Percentiles rank a stretch among this genome's conserved stretches.
These are phyloP conservation scores for Sphagnum fallax DNA, from an alignment of 228 moss, liverwort and hornwort genomes.

Conservation along the genomic window DNA sequence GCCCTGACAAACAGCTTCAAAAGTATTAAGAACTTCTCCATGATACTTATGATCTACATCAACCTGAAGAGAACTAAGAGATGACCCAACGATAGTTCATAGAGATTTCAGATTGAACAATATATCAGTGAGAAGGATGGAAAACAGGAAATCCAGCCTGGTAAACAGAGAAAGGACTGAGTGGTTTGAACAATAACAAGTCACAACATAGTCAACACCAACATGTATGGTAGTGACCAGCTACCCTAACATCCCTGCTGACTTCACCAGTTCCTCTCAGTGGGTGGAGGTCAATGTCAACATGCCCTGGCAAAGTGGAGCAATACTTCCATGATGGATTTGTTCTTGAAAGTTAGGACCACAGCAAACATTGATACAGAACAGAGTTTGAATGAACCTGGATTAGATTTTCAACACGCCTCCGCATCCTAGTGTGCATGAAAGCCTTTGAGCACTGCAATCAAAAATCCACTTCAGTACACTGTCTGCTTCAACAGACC, in stretches of 20 bases:
- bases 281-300: slow-evolving; percentile 1
- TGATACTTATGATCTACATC: too few relatives aligned
- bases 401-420: slow-evolving; percentile 85
- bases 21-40: too few relatives aligned
- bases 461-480: neutral
- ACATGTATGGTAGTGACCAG: neutral
- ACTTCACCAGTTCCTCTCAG: too few relatives aligned
- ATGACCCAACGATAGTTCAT: too few relatives aligned
- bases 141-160: too few relatives aligned
- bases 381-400: slow-evolving; percentile 32
- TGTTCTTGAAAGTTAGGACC: neutral
- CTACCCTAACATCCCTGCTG: too few relatives aligned
- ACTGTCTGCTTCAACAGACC: neutral
- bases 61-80: too few relatives aligned
- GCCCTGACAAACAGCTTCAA: neutral
- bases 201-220: slow-evolving; percentile 1
- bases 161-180: too few relatives aligned
- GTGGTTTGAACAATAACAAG: neutral
- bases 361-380: neutral
- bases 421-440: slow-evolving; percentile 98
- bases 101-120: too few relatives aligned
- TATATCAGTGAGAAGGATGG: too few relatives aligned
- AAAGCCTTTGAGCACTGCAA: slow-evolving; percentile 92
- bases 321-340: neutral
- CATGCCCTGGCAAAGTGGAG: neutral